A percentile compares a stretch with the other conserved stretches of the same genome.
Evolutionary conservation across 176 grass and related monocot genomes (phyloP).

Genomic region (Juncus effusus): DNA sequence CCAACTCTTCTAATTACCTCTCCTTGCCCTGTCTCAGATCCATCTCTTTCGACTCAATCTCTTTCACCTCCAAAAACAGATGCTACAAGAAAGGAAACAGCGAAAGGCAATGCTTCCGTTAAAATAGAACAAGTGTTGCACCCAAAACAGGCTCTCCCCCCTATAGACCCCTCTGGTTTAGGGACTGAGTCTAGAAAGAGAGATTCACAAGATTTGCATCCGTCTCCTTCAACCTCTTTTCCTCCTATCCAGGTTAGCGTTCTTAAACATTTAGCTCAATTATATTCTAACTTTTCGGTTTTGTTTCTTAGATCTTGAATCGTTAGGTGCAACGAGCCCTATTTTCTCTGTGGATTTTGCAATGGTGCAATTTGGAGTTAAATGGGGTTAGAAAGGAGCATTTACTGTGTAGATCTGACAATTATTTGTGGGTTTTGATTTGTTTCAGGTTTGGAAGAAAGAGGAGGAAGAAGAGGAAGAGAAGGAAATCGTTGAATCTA

Average conservation of each 20-base stretch:
- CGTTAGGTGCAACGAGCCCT: neutral
- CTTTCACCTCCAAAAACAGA: constrained; percentile 16
- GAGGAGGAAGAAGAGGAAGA: constrained; percentile 3
- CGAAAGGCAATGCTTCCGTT: neutral
- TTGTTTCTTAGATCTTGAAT: constrained; percentile 1
- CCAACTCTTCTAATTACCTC: constrained; percentile 17
- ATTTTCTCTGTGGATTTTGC: neutral
- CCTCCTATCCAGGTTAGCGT: constrained; percentile 3
- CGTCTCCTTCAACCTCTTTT: constrained; percentile 31
- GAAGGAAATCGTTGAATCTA: constrained; percentile 29
- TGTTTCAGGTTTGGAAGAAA: constrained; percentile 8
- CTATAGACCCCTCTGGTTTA: constrained; percentile 23
- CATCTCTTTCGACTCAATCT: constrained; percentile 28
- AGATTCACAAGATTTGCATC: neutral
- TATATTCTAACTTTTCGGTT: neutral
- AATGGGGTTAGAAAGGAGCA: neutral
- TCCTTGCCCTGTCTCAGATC: constrained; percentile 36
- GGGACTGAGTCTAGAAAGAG: neutral
- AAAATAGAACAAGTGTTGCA: constrained; percentile 42
- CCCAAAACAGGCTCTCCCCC: constrained; percentile 36
- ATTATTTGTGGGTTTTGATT: constrained; percentile 8
- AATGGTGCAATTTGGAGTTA: constrained; percentile 19
- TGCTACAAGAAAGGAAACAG: constrained; percentile 2
- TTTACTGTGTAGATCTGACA: neutral
- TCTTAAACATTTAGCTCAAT: neutral